phyloP scores from a whole-genome alignment of 2,329 filamentous ascomycete genomes.

The Corinectria fuckeliana region DNA sequence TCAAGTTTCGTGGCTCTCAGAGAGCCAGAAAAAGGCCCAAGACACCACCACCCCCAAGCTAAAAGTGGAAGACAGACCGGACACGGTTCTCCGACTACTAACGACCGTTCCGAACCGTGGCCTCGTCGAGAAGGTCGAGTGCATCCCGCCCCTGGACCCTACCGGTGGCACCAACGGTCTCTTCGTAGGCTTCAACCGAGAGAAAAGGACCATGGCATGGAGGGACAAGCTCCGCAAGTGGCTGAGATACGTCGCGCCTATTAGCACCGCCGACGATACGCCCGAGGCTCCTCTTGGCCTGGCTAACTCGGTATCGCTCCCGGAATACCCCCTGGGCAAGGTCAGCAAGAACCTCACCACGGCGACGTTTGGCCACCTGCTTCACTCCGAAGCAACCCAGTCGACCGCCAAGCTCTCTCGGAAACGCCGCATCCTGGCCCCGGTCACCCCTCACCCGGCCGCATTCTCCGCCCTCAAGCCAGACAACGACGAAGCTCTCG shows the following conservation, averaged over 20 bases:
- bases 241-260: constrained; percentile 38
- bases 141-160: constrained; percentile 21
- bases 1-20: constrained; percentile 53
- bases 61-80: constrained; percentile 48
- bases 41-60: neutral
- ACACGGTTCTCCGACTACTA: constrained; percentile 55
- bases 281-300: constrained; percentile 3
- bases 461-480: constrained; percentile 48
- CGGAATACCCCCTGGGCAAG: neutral
- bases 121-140: constrained; percentile 24
- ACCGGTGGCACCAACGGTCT: constrained; percentile 5
- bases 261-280: constrained; percentile 17
- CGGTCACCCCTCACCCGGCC: constrained; percentile 55
- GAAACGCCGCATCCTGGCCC: constrained; percentile 49
- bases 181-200: constrained; percentile 39
- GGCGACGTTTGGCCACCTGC: constrained; percentile 60
- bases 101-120: constrained; percentile 33
- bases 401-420: constrained; percentile 7
- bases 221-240: constrained; percentile 43
- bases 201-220: constrained; percentile 44
- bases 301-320: constrained; percentile 2
- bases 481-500: constrained; percentile 37
- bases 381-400: constrained; percentile 42
- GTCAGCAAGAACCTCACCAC: constrained; percentile 36
- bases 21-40: constrained; percentile 17